A percentile compares a stretch with the other conserved stretches of the same genome.
Evolutionary conservation across 2,329 filamentous ascomycete genomes (phyloP).

Genomic region (Arthrobotrys sinensis): DNA sequence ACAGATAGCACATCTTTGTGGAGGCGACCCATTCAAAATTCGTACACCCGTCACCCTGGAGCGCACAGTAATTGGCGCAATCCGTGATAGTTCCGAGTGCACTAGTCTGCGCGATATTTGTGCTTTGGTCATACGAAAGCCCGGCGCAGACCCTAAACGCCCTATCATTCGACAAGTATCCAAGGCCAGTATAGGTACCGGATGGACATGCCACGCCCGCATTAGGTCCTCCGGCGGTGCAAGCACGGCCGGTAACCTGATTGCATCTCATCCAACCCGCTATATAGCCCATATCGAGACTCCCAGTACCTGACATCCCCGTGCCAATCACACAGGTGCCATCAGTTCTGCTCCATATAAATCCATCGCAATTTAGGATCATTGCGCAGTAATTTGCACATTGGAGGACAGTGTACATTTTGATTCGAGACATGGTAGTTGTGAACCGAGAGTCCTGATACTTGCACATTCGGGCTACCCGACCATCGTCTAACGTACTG

Average conservation of each 20-base stretch:
- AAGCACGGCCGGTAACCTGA: not conserved
- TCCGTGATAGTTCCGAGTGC: not conserved
- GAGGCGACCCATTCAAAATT: not conserved
- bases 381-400: constrained; percentile 1
- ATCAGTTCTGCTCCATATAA: too few species aligned
- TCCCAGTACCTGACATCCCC: too few species aligned
- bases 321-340: too few species aligned
- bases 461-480: not conserved
- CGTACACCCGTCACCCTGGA: not conserved
- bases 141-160: constrained; percentile 4
- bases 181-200: not conserved
- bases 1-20: not conserved
- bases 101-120: not conserved
- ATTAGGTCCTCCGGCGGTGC: not conserved
- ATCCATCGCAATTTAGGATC: not conserved
- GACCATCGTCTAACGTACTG: not conserved
- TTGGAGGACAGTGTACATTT: not conserved
- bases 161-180: not conserved
- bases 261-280: not conserved
- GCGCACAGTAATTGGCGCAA: constrained; percentile 11
- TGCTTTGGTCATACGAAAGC: not conserved
- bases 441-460: not conserved
- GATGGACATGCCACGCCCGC: not conserved
- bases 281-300: not conserved
- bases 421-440: not conserved